Percentiles rank a stretch among this genome's conserved stretches.
These are phyloP conservation scores for Glaciozyma antarctica DNA, from an alignment of 768 basidiomycete genomes.

Conservation along the genomic window DNA sequence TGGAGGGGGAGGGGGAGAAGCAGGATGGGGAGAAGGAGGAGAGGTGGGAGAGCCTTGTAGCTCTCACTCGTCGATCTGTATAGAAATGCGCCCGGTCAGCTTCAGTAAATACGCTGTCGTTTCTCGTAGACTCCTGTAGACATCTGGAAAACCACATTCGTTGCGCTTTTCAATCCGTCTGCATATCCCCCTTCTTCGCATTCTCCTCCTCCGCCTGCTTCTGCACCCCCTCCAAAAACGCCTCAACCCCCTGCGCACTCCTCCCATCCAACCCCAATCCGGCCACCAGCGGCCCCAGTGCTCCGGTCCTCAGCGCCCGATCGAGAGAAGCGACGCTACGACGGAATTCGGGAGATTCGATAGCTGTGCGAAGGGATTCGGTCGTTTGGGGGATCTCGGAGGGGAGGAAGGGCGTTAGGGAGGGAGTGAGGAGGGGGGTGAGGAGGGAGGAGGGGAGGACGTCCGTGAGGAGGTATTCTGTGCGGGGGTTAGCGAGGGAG, in stretches of 20 bases:
- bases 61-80: background rate
- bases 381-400: background rate
- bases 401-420: conserved; percentile 4
- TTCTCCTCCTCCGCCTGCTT: conserved; percentile 13
- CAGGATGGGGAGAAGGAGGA: background rate
- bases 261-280: conserved; percentile 13
- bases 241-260: conserved; percentile 15
- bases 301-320: conserved; percentile 26
- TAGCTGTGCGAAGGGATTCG: conserved; percentile 4
- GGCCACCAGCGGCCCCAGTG: conserved; percentile 18
- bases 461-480: conserved; percentile 24
- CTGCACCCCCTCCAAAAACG: conserved; percentile 23
- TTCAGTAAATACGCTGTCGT: background rate
- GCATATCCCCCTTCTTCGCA: conserved; percentile 3
- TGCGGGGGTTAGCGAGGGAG: background rate
- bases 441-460: conserved; percentile 24
- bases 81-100: background rate
- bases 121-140: background rate
- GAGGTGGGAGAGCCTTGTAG: background rate
- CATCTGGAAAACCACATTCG: background rate
- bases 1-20: too few species aligned
- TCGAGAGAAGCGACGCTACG: conserved; percentile 5
- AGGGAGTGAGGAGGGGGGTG: conserved; percentile 3
- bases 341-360: conserved; percentile 19
- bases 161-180: background rate